Conservation (phyloP, 192 early-diverging fungal species). For the Backusella sp. region DNA sequence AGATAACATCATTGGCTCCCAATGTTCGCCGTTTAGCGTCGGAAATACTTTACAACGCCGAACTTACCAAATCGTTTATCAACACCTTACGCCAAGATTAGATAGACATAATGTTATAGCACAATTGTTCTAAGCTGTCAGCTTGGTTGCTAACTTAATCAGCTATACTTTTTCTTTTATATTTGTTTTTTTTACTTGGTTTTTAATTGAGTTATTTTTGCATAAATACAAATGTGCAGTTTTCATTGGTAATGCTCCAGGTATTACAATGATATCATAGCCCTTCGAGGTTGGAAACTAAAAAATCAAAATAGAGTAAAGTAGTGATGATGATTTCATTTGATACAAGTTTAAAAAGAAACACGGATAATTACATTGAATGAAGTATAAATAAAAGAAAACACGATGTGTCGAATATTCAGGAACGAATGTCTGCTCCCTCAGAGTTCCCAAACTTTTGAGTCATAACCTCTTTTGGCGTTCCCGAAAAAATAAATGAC, state of each 20-base stretch:
- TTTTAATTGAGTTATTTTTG: background rate
- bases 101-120: no score
- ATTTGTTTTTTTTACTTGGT: background rate
- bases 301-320: background rate
- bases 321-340: background rate
- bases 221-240: background rate
- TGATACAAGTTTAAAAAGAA: background rate
- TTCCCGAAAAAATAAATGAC: constrained; percentile 5
- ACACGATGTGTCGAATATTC: background rate
- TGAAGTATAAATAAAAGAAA: background rate
- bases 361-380: background rate
- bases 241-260: background rate
- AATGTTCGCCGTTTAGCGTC: background rate
- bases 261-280: background rate
- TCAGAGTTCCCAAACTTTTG: background rate
- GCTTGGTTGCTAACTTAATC: no score
- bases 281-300: background rate
- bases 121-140: background rate
- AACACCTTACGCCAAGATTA: no score
- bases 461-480: background rate
- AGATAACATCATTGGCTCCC: no score
- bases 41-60: no score
- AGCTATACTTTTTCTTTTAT: no score
- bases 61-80: no score
- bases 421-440: background rate